Evolutionary conservation across 2,329 filamentous ascomycete genomes (phyloP).

Genomic region (Metarhizium brunneum): DNA sequence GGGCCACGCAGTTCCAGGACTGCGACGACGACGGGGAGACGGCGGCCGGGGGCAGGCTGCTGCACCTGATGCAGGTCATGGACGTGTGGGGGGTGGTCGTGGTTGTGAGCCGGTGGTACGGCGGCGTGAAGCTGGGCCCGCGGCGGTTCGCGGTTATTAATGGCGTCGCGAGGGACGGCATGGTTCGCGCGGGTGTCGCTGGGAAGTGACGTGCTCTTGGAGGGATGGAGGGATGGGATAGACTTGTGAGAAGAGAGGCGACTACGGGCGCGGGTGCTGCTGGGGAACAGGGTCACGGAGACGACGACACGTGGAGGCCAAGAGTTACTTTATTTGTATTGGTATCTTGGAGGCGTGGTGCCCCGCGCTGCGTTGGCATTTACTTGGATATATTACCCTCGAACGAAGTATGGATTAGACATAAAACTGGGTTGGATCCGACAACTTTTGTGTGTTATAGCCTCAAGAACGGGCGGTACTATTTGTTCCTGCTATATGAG

Average conservation of each 20-base stretch:
- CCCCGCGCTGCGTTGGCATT: not conserved
- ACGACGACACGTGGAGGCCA: not conserved
- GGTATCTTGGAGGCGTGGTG: not conserved
- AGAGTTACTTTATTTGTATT: not conserved
- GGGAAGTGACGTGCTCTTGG: constrained; percentile 31
- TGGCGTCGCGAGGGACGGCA: constrained; percentile 69
- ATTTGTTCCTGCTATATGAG: not conserved
- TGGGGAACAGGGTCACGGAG: not conserved
- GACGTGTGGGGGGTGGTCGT: constrained; percentile 89
- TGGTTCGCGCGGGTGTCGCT: constrained; percentile 67
- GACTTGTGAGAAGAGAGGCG: too few species aligned
- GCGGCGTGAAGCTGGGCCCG: constrained; percentile 79
- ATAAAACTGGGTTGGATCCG: not conserved
- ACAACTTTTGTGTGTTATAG: not conserved
- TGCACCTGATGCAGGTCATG: constrained; percentile 93
- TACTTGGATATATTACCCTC: not conserved
- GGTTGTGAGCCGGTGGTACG: constrained; percentile 92
- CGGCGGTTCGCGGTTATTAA: constrained; percentile 90
- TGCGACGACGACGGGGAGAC: constrained; percentile 95
- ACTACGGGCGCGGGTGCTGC: too few species aligned
- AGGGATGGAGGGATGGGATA: constrained; percentile 14
- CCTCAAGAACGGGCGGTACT: not conserved
- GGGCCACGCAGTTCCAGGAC: constrained; percentile 57
- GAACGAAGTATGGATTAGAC: not conserved
- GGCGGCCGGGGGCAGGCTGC: constrained; percentile 73